Evolutionary conservation across 2,329 filamentous ascomycete genomes (phyloP), one percentile per base, ranked within the genome.

Genomic region (Ophidiomyces ophidiicola): DNA sequence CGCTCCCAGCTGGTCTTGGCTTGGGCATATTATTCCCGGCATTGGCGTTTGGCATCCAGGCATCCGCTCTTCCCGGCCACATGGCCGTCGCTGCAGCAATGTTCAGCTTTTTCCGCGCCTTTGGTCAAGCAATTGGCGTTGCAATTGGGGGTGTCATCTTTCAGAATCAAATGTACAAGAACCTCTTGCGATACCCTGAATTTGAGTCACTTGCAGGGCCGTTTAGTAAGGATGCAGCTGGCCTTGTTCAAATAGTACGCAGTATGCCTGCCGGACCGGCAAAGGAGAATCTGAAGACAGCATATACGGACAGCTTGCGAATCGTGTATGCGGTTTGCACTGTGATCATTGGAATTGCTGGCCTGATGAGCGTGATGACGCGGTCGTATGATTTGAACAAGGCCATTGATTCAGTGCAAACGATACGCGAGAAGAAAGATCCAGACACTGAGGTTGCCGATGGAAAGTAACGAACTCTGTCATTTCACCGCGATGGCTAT

Each of bases 81-180:
- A 70, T 77, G 28, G 70, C 74, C 1, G 73, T 74, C 44, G 71
- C 74, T 0, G 69, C 71, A 0, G 76, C 72, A 7, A 72, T 82
- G 62, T 80, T 78, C 58, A 71, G 70, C 38, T 83, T 84, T 62
- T 69, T 77, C 49, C 70, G 76, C 10, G 69, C 71, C 1, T 68
- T 82, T 17, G 79, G 79, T 0, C 76, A 81, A 52, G 67, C 72
- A 0, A 58, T 82, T 6, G 78, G 78, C 17, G 73, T 82, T 2
- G 76, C 78, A 1, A 65, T 81, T 36, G 74, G 75, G 1, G 78
- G 79, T 3, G 75, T 78, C 21, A 69, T 80, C 38, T 82, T 83
- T 59, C 77, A 83, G 56, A 83, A 82, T 47, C 66, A 68, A 41
- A 71, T 79, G 58, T 62, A 60, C 39, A 58, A 57, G 31, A 68